A percentile compares a stretch with the other conserved stretches of the same genome.
phyloP scores from a whole-genome alignment of 768 basidiomycete genomes.

The Thelephora ganbajun region DNA sequence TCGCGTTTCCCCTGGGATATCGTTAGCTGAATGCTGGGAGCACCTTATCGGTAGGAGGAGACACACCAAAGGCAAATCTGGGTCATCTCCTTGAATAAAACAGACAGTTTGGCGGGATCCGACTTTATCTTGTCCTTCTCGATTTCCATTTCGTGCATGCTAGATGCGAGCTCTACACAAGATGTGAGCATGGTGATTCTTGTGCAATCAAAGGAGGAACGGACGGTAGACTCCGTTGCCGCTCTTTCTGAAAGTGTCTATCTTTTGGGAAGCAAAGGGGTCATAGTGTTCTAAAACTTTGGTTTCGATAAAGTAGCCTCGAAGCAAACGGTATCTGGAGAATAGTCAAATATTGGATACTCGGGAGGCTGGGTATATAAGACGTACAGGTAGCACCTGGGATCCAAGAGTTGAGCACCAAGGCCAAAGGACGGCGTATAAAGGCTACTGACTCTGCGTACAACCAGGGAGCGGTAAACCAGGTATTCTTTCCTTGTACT shows the following conservation, averaged over 20 bases:
- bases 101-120: conserved; percentile 39
- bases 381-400: conserved; percentile 57
- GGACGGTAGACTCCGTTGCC: conserved; percentile 64
- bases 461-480: conserved; percentile 94
- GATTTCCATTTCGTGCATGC: conserved; percentile 49
- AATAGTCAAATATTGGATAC: neutral
- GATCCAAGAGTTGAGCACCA: neutral
- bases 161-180: conserved; percentile 52
- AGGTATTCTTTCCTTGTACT: conserved; percentile 41
- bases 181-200: neutral
- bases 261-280: conserved; percentile 72
- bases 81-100: conserved; percentile 73
- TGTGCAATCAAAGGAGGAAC: conserved; percentile 14
- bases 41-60: neutral
- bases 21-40: neutral
- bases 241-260: conserved; percentile 70
- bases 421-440: neutral
- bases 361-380: neutral
- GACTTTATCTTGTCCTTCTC: conserved; percentile 29
- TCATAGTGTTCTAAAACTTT: conserved; percentile 65
- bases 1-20: conserved; percentile 76
- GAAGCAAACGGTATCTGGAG: conserved; percentile 71
- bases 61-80: conserved; percentile 79
- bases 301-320: conserved; percentile 56
- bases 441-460: conserved; percentile 66